Evolutionary conservation across 345 rosid genomes (phyloP).

Genomic region (Populus nigra): DNA sequence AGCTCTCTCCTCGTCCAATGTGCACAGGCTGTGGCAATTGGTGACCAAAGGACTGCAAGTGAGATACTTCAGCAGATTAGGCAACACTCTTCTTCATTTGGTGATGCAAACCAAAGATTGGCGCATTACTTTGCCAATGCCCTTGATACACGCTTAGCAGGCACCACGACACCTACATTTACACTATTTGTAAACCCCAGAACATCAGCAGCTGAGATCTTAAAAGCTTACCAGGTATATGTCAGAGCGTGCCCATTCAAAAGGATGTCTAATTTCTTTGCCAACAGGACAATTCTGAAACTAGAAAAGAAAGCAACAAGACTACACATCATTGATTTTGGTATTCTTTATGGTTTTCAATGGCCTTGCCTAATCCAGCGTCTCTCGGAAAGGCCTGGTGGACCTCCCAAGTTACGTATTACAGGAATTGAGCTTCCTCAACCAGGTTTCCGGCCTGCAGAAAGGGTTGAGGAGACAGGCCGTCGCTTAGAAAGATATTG

Average conservation of each 20-base stretch:
- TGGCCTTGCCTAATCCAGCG: conserved; percentile 58
- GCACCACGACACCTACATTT: conserved; percentile 41
- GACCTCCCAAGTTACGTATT: conserved; percentile 50
- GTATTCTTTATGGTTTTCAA: conserved; percentile 57
- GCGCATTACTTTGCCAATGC: conserved; percentile 32
- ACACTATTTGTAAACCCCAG: conserved; percentile 28
- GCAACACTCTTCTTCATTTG: conserved; percentile 27
- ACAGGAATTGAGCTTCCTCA: conserved; percentile 60
- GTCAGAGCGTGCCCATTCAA: conserved; percentile 53
- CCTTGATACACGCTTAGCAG: conserved; percentile 39
- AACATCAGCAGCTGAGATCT: conserved; percentile 47
- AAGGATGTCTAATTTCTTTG: conserved; percentile 46
- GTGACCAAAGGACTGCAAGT: conserved; percentile 18
- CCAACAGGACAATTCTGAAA: conserved; percentile 46
- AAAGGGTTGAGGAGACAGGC: conserved; percentile 58
- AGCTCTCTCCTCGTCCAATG: conserved; percentile 50
- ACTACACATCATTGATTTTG: conserved; percentile 61
- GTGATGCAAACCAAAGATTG: conserved; percentile 35
- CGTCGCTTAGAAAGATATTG: conserved; percentile 46
- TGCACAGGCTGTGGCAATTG: conserved; percentile 44
- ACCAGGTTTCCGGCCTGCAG: conserved; percentile 58
- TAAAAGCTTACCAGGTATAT: conserved; percentile 49
- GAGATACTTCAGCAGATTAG: conserved; percentile 29
- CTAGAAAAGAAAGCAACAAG: conserved; percentile 41
- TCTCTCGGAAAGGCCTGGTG: conserved; percentile 45